Evolutionary conservation across 768 basidiomycete genomes (phyloP), one percentile per base, ranked within the genome.

Genomic region (Russula emetica): DNA sequence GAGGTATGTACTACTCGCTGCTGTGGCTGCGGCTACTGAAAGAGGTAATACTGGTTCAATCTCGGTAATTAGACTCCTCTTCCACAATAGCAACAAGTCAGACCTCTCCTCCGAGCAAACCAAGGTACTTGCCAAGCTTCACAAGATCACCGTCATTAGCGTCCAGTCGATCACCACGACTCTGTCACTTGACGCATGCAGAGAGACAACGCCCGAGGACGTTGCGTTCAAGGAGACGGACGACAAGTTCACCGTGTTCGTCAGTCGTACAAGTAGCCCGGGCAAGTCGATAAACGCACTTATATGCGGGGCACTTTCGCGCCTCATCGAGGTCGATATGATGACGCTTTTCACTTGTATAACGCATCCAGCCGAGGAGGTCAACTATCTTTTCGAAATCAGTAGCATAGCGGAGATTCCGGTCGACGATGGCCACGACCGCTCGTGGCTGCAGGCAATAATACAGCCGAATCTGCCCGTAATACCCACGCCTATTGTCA

Each of bases 381-480:
- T 66, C n/a, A 45, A 34, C 20, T 1, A 34, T 3, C 24, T 66
- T 13, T 59, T 66, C 45, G 26, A 14, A 26, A 32, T 66, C 11
- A 0, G 9, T 0, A 53, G 53, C 24, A 55, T 60, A 18, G 38
- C 42, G 10, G 47, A 66, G 36, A 54, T 66, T 40, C 62, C 62
- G 11, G 66, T 50, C 3, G 57, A 55, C 5, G 52, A 54, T 36
- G 53, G 32, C 16, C 44, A 61, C 18, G 64, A 65, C 55, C 55
- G 60, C 36, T 32, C 58, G 3, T 66, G 66, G 66, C 45, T 66
- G n/a, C 62, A 60, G 22, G 45, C 66, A 5, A 54, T 66, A 1
- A 36, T 18, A 9, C 51, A 66, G 22, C 62, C 66, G n/a, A 32
- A 57, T 22, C 34, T 63, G 10, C 64, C 61, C 8, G 42, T 66